Percentiles rank a stretch among this genome's conserved stretches.
Evolutionary conservation across 208 protist genomes (phyloP).

Genomic region (Trypanosoma avium): DNA sequence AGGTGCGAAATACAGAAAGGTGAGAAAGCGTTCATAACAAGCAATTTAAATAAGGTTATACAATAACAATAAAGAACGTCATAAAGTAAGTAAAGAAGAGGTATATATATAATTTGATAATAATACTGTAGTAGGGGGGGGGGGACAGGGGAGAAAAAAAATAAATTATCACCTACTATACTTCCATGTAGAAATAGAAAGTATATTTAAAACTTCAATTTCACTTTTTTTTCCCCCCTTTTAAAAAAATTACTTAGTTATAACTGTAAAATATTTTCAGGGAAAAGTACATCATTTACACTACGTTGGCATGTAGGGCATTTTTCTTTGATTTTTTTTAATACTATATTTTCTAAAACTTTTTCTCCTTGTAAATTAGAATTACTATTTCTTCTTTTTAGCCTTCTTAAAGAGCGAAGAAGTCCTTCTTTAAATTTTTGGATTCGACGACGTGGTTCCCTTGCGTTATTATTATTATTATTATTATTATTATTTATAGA

Average conservation of each 20-base stretch:
- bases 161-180: no score
- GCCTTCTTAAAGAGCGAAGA: conserved; percentile 3
- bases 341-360: conserved; percentile 10
- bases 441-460: neutral
- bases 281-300: conserved; percentile 31
- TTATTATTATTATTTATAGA: neutral
- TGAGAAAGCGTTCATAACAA: no score
- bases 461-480: neutral
- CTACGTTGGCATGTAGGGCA: conserved; percentile 28
- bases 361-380: neutral
- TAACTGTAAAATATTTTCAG: conserved; percentile 31
- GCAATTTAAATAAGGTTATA: no score
- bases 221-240: no score
- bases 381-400: neutral
- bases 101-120: no score
- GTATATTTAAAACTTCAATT: no score
- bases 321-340: conserved; percentile 31
- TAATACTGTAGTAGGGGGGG: no score
- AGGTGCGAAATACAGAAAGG: no score
- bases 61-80: no score
- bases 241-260: conserved; percentile 9
- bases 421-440: conserved; percentile 2
- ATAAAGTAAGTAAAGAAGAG: no score
- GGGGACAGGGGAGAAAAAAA: no score
- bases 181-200: no score